Evolutionary conservation across 2,329 filamentous ascomycete species (phyloP).

Genomic region (Fusarium pseudoanthophilum): DNA sequence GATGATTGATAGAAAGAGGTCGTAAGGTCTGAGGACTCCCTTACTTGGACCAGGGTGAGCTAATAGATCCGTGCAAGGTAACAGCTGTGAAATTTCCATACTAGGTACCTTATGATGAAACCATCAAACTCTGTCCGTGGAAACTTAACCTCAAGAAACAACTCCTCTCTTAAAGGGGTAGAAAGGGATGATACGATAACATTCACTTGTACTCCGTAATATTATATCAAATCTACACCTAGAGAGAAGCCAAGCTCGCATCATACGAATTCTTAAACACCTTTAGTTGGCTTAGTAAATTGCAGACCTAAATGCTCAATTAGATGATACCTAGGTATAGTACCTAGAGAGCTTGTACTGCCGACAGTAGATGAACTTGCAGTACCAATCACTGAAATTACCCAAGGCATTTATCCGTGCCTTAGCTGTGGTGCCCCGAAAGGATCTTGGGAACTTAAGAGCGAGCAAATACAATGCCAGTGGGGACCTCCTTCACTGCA

Average conservation of each 20-base stretch:
- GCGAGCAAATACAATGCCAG: not conserved
- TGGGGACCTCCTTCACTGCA: not conserved
- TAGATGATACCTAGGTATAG: too few species aligned
- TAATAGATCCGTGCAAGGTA: accelerated
- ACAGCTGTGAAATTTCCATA: not conserved
- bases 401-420: too few species aligned
- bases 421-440: not conserved
- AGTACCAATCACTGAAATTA: not conserved
- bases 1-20: not conserved
- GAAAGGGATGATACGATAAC: not conserved
- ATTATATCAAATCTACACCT: not conserved
- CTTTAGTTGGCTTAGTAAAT: not conserved
- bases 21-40: not conserved
- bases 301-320: not conserved
- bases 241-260: not conserved
- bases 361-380: not conserved
- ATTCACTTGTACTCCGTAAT: not conserved
- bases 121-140: accelerated
- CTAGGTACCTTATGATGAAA: accelerated
- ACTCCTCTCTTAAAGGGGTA: not conserved
- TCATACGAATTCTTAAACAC: not conserved
- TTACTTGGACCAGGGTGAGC: not conserved
- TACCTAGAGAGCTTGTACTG: too few species aligned
- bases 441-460: not conserved
- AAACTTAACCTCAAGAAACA: not conserved